Percentiles rank a stretch among this genome's conserved stretches.
phyloP scores from a whole-genome alignment of 805 yeast genomes.

The Torulaspora franciscae region DNA sequence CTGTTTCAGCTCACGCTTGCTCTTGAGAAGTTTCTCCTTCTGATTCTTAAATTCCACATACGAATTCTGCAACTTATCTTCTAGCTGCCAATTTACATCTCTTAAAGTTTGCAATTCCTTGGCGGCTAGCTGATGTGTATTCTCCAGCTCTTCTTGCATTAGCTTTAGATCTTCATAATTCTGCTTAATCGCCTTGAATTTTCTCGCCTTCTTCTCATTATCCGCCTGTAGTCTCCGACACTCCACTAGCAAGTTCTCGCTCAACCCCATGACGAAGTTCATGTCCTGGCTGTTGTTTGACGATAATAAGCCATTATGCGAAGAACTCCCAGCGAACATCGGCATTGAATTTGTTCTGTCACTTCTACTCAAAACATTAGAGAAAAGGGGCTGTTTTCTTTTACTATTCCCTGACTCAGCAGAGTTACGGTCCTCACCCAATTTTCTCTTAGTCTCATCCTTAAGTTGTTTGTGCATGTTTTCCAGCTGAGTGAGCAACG shows the following conservation, averaged over 20 bases:
- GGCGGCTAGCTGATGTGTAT: slow-evolving; percentile 15
- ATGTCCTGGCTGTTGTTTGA: slow-evolving; percentile 50
- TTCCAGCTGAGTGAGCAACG: slow-evolving; percentile 22
- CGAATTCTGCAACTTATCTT: slow-evolving; percentile 43
- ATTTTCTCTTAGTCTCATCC: slow-evolving; percentile 11
- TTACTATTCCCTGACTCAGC: not conserved
- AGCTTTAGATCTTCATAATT: slow-evolving; percentile 38
- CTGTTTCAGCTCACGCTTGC: slow-evolving; percentile 38
- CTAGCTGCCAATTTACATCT: slow-evolving; percentile 64
- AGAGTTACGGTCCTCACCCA: slow-evolving; percentile 7
- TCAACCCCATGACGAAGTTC: slow-evolving; percentile 66
- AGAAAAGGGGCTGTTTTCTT: slow-evolving; percentile 11
- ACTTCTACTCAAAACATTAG: slow-evolving; percentile 13
- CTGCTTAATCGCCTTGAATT: slow-evolving; percentile 41
- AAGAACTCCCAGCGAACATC: slow-evolving; percentile 23
- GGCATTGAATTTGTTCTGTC: slow-evolving; percentile 21
- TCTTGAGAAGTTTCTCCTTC: slow-evolving; percentile 41
- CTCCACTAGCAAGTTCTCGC: slow-evolving; percentile 65
- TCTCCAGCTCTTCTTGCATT: slow-evolving; percentile 17
- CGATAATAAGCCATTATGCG: slow-evolving; percentile 28
- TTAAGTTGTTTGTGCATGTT: slow-evolving; percentile 21
- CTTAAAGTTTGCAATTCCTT: slow-evolving; percentile 36
- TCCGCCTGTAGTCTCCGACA: slow-evolving; percentile 68
- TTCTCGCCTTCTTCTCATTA: slow-evolving; percentile 44
- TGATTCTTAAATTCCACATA: slow-evolving; percentile 34